Evolutionary conservation across 179 eudicot species (phyloP).

Genomic region (Pouteria campechiana): DNA sequence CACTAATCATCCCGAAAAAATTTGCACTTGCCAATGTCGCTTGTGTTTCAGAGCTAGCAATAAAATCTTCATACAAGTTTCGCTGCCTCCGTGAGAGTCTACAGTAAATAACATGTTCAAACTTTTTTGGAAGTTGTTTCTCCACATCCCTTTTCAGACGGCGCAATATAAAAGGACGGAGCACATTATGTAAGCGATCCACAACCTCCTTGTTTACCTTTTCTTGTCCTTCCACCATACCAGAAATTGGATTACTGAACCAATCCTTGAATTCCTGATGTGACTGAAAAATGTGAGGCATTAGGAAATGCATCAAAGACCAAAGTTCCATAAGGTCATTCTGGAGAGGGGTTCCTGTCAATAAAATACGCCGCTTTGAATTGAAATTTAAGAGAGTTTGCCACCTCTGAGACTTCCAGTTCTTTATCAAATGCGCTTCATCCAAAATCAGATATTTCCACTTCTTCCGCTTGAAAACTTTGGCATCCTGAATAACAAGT

Average conservation of each 20-base stretch:
- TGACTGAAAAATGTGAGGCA: conserved; percentile 99
- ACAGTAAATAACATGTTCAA: conserved; percentile 90
- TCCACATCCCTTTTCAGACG: conserved; percentile 97
- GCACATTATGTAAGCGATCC: conserved; percentile 96
- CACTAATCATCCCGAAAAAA: conserved; percentile 95
- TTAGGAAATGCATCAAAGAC: conserved; percentile 99
- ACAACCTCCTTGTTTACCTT: conserved; percentile 93
- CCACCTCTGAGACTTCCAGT: conserved; percentile 99
- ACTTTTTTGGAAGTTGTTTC: conserved; percentile 84
- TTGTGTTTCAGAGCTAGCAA: conserved; percentile 97
- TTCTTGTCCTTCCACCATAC: conserved; percentile 99
- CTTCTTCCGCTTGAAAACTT: conserved; percentile 93
- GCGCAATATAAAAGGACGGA: conserved; percentile 92
- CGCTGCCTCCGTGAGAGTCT: conserved; percentile 97
- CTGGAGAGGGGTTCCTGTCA: conserved; percentile 97
- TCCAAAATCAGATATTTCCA: conserved; percentile 98
- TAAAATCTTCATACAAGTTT: conserved; percentile 92
- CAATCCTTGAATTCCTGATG: conserved; percentile 99
- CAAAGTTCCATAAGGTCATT: conserved; percentile 99
- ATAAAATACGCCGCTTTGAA: conserved; percentile 88
- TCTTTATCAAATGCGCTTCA: conserved; percentile 98
- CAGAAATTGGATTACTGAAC: conserved; percentile 96
- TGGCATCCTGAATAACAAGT: conserved; percentile 96
- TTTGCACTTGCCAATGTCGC: conserved; percentile 88
- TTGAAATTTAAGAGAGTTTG: conserved; percentile 95